These are phyloP conservation scores for Penicillium steckii DNA, from an alignment of 495 filamentous ascomycete genomes.

Conservation along the genomic window DNA sequence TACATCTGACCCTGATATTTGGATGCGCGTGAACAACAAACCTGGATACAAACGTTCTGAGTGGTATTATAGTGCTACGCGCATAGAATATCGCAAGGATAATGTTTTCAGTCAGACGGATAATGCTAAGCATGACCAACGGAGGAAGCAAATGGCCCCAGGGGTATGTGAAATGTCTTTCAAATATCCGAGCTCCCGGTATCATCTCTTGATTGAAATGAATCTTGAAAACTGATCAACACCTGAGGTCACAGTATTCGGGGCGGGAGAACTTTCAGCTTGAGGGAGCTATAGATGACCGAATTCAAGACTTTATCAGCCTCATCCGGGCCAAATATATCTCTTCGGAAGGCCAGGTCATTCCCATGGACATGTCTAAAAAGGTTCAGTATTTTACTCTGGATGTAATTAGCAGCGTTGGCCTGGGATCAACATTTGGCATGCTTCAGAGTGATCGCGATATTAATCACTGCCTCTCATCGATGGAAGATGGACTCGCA, in stretches of 20 bases:
- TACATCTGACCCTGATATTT: slow-evolving; percentile 27
- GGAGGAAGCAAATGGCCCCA: slow-evolving; percentile 27
- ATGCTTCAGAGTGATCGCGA: slow-evolving; percentile 45
- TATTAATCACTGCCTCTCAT: slow-evolving; percentile 45
- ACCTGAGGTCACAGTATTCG: slow-evolving; percentile 31
- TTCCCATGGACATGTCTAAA: slow-evolving; percentile 38
- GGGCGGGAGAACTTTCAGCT: slow-evolving; percentile 40
- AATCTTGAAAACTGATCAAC: neutral
- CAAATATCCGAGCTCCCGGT: neutral
- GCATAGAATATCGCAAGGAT: slow-evolving; percentile 21
- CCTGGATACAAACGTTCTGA: slow-evolving; percentile 25
- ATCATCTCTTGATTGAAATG: neutral
- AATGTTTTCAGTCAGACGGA: slow-evolving; percentile 28
- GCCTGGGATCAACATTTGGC: slow-evolving; percentile 41
- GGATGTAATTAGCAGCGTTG: slow-evolving; percentile 45
- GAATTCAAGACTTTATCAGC: slow-evolving; percentile 25
- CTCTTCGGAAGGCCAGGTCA: slow-evolving; percentile 6
- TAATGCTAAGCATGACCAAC: slow-evolving; percentile 20
- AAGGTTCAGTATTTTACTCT: slow-evolving; percentile 43
- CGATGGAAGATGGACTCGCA: slow-evolving; percentile 30
- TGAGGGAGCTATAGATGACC: slow-evolving; percentile 30
- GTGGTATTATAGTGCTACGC: slow-evolving; percentile 24
- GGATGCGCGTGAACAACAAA: slow-evolving; percentile 25
- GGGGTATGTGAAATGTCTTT: slow-evolving; percentile 19
- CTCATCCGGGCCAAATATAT: slow-evolving; percentile 34